Evolutionary conservation across 1,284 basidiomycete species (phyloP), one percentile per base, ranked within the genome.

Genomic region (Leccinum cinnamomeum): DNA sequence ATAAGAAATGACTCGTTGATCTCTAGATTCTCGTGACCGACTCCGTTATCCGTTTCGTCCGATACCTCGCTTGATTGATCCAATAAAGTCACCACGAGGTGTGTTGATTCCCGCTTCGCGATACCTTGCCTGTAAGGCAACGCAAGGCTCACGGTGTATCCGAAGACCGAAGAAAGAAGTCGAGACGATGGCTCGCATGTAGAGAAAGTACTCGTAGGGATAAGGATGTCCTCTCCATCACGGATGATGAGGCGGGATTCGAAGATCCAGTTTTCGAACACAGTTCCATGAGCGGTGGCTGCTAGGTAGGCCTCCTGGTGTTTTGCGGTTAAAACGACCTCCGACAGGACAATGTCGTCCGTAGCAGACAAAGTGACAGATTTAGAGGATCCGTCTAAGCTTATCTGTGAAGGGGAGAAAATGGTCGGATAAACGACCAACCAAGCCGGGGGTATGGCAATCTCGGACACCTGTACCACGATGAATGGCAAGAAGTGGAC

Each of bases 91-190:
- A 94, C 71, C 57, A 91, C 80, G 53, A 95, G 77, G 51, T 78
- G 80, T 1, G 93, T 92, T 28, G 69, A 70, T 3, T 80, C 81
- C 33, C 71, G 75, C 16, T 79, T 74, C 6, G 84, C 81, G 62
- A 81, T 77, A 16, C 94, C 94, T 77, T 94, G 91, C 20, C 83
- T 75, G 25, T 89, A 87, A 1, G 94, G 93, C 63, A 91, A 85
- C 3, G 83, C 69, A 76, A 87, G 81, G 63, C 82, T 79, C 39
- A 88, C 65, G 39, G 64, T 70, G 62, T 78, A 76, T 39, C 76
- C 73, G 58, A 82, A 82, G 28, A 60, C 46, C 20, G 46, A 55
- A 30, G 65, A 62, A 3, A 64, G 60, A 50, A 39, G 58, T 16
- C 53, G 65, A n/a, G 61, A n/a, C 37, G 58, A 62, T 44, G 65